A percentile compares a stretch with the other conserved stretches of the same genome.
Conservation (phyloP, 2,329 filamentous ascomycete genomes). For the Teratosphaeria gauchensis region DNA sequence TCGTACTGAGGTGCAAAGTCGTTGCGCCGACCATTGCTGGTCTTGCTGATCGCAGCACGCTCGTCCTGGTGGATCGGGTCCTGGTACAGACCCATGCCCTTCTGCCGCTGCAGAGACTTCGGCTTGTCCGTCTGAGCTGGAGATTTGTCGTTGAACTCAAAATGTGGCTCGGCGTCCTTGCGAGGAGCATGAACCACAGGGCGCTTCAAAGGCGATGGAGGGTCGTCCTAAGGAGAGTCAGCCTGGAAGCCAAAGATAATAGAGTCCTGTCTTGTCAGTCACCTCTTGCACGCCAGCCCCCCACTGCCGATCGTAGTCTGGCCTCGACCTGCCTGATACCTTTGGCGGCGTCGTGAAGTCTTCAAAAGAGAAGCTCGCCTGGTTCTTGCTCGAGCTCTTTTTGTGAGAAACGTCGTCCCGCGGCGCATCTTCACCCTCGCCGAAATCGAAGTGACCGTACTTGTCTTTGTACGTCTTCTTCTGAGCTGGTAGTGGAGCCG, state of each 20-base stretch:
- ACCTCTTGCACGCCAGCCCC: slow-evolving; percentile 64
- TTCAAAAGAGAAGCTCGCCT: slow-evolving; percentile 77
- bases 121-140: slow-evolving; percentile 40
- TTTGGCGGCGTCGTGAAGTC: slow-evolving; percentile 82
- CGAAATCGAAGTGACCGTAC: slow-evolving; percentile 79
- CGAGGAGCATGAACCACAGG: slow-evolving; percentile 58
- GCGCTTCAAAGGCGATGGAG: slow-evolving; percentile 49
- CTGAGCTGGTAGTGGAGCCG: slow-evolving; percentile 17
- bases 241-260: neutral
- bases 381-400: slow-evolving; percentile 38
- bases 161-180: slow-evolving; percentile 72
- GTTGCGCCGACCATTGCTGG: slow-evolving; percentile 37
- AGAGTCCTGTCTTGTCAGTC: slow-evolving; percentile 10
- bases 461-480: slow-evolving; percentile 64
- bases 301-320: slow-evolving; percentile 64
- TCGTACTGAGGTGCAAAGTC: slow-evolving; percentile 70
- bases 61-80: slow-evolving; percentile 49
- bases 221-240: slow-evolving; percentile 34
- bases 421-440: slow-evolving; percentile 46
- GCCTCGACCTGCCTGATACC: slow-evolving; percentile 51
- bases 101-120: slow-evolving; percentile 42
- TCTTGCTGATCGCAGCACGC: slow-evolving; percentile 26
- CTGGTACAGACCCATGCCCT: slow-evolving; percentile 63
- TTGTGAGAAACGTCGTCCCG: slow-evolving; percentile 33
- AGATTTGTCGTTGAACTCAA: slow-evolving; percentile 69